A percentile compares a stretch with the other conserved stretches of the same genome.
These are phyloP conservation scores for Ophiostoma quercus DNA, from an alignment of 2,329 filamentous ascomycete species.

Conservation along the genomic window DNA sequence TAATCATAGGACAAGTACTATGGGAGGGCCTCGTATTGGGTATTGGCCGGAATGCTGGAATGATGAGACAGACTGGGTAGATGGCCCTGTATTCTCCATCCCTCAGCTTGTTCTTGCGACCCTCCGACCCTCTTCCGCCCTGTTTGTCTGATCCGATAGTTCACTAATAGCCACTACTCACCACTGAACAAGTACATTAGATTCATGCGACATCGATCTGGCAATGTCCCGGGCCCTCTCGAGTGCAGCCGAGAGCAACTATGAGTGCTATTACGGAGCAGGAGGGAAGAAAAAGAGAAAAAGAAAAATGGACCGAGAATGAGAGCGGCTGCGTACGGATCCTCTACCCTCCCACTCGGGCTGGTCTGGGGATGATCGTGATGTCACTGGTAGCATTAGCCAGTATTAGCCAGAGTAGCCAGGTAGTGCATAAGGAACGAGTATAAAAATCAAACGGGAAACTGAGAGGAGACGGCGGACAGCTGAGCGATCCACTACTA, in stretches of 20 bases:
- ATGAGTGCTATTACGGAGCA: background rate
- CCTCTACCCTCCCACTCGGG: background rate
- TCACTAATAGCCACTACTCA: background rate
- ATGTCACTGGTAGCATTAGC: constrained; percentile 20
- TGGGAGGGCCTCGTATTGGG: background rate
- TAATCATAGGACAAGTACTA: background rate
- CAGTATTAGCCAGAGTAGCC: background rate
- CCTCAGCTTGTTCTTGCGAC: background rate
- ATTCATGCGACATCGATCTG: constrained; percentile 4
- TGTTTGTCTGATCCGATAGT: background rate
- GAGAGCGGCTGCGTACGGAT: background rate
- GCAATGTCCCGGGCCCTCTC: constrained; percentile 5
- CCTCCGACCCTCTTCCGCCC: background rate
- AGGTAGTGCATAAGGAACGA: constrained; percentile 3
- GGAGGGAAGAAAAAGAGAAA: background rate
- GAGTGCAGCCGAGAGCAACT: background rate
- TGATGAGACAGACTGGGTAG: constrained; percentile 8
- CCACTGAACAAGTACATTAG: too few relatives aligned
- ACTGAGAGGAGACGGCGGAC: background rate
- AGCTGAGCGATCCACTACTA: background rate
- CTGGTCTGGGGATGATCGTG: constrained; percentile 19
- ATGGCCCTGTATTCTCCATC: background rate
- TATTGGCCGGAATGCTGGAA: constrained; percentile 4
- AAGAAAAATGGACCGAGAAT: background rate
- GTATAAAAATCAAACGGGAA: constrained; percentile 13